phyloP scores from a whole-genome alignment of 2,329 filamentous ascomycete species.

The Cladosporium sp. region DNA sequence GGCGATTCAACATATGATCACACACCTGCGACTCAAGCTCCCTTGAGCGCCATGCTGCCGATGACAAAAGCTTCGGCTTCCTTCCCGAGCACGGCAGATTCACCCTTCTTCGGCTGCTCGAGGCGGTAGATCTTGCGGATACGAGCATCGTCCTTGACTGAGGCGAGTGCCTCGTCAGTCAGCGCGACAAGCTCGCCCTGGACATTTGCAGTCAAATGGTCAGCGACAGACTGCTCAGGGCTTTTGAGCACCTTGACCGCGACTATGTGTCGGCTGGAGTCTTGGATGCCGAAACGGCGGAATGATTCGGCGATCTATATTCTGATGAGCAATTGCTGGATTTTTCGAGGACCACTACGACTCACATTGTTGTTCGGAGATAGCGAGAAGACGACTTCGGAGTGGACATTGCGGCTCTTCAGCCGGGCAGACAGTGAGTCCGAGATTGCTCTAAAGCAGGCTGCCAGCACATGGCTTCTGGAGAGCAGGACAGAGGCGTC shows the following conservation, averaged over 20 bases:
- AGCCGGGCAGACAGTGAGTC: constrained; percentile 58
- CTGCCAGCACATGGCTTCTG: constrained; percentile 66
- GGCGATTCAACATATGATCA: not conserved
- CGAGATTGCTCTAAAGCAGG: constrained; percentile 72
- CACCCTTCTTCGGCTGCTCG: constrained; percentile 46
- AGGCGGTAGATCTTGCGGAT: constrained; percentile 87
- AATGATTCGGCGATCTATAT: constrained; percentile 84
- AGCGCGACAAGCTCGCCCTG: constrained; percentile 58
- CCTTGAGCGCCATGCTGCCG: constrained; percentile 73
- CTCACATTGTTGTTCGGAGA: constrained; percentile 77
- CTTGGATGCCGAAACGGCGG: constrained; percentile 75
- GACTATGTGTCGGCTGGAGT: constrained; percentile 67
- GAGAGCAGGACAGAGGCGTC: constrained; percentile 77
- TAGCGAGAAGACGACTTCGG: constrained; percentile 77
- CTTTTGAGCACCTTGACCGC: constrained; percentile 69
- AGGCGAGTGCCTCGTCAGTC: constrained; percentile 58
- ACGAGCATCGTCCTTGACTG: constrained; percentile 60
- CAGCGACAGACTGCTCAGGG: constrained; percentile 37
- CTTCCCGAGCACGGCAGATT: constrained; percentile 16
- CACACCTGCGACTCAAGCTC: constrained; percentile 36
- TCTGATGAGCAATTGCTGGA: not conserved
- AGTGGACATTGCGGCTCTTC: constrained; percentile 81
- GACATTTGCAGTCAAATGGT: constrained; percentile 60
- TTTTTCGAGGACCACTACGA: constrained; percentile 8
- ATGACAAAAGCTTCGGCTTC: constrained; percentile 68